Base-by-base conservation (phyloP, 106 monocot genomes). In the Allium cepa region DNA sequence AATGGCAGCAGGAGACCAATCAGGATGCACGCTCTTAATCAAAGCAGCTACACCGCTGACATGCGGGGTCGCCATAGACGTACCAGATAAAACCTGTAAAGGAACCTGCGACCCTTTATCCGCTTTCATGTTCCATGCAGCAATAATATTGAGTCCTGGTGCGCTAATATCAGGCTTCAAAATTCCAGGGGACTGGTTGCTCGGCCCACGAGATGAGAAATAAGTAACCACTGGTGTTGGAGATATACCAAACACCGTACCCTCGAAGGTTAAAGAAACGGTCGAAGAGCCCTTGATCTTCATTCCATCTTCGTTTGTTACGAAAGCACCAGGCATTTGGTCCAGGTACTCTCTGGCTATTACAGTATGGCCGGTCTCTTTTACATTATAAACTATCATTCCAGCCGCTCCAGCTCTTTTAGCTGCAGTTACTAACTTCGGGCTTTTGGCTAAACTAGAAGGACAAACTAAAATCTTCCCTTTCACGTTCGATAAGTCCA, bases 61-160 rank as follows among this genome's bases (percentile, higher is more conserved):
- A 10, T 62, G 71, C 3, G 71, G 71, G n/a, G 71, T 18, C 12
- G 71, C 11, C 71, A 71, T 71, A 15, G 62, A 71, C 7, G 71
- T 71, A 7, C 71, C 71, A 8, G 69, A 69, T 55, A 69, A 57
- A 13, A 69, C 17, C 10, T 69, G 56, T 15, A 14, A 69, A 55
- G 50, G 48, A 11, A 2, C 12, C 18, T 16, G 13, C 56, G 36
- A 16, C 14, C n/a, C 13, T 53, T 9, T 4, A 46, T 51, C 57
- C 9, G 57, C 56, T 4, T 10, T 7, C 4, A 4, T 57, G 28
- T 17, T 53, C 79, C 84, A 80, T 5, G 76, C 84, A 1, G 80
- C 80, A 15, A 84, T 60, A 28, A 80, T 62, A 66, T 84, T 80
- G 11, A 80, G 52, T 7, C 77, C 80, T 1, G 80, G 84, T 7